Evolutionary conservation across 805 yeast genomes (phyloP), one percentile per base, ranked within the genome.

Genomic region (Candida hispaniensis): DNA sequence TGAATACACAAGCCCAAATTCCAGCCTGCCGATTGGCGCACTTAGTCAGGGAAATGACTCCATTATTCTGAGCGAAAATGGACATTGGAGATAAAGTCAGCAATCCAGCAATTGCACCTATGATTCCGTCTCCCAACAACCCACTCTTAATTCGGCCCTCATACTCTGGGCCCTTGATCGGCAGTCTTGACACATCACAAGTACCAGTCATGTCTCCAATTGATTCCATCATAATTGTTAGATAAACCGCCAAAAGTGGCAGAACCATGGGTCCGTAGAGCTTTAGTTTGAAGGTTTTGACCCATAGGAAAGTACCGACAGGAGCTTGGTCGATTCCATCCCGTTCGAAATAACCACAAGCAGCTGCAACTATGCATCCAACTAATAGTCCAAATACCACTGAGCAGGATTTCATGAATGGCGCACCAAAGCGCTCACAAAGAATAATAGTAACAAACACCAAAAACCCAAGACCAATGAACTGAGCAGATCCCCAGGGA

Each of bases 181-280:
- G 83, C 43, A 78, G 61, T 47, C 93, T 66, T 6, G 94, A 80
- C 13, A 86, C 95, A 56, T 85, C 96, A 40, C 82, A 78, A 26
- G 94, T 81, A 20, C 95, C 95, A 18, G 94, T 82, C 52, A 85
- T 78, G 57, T 85, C 95, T 56, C 95, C 95, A 51, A 85, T 82
- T 38, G 93, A 79, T 62, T 86, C 95, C 83, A 83, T 82, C 72
- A 81, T 78, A 47, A 80, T 59, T 16, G 77, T 82, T 18, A 85
- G 64, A 54, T 74, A 85, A 29, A 83, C 78, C 1, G 94, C 93
- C 39, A 85, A 59, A 61, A 81, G 69, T 4, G 95, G 95, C 35
- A 85, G 60, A 5, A 85, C 91, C 2, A 78, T 72, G 1, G 95
- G 94, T 2, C 81, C 95, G 49, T 85, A 81, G 5, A 85, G 71